Base-by-base conservation (phyloP, 2,329 filamentous ascomycete genomes). In the Botrytis fabae region DNA sequence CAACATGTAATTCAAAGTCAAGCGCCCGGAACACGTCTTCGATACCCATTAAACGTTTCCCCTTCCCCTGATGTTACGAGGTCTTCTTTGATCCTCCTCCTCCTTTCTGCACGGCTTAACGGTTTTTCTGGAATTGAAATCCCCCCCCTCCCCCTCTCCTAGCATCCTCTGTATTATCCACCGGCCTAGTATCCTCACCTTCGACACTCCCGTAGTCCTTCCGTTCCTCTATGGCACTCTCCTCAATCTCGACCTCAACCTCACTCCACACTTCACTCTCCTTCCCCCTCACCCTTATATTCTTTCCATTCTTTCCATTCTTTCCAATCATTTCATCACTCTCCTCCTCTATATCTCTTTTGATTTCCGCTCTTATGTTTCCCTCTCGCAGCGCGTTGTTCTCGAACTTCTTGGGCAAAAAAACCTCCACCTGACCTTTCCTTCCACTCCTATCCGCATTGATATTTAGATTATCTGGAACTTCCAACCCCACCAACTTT, bases 21-120 rank as follows among this genome's bases (percentile, higher is more conserved):
- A 40, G 25, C 46, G 1, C 32, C 46, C 7, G 64, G 64, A 61
- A 89, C 81, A 66, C 88, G 82, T 64, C 88, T 84, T 77, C 88
- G 87, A 77, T 89, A 89, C 74, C 86, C 38, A 84, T 82, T 76
- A 57, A 77, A 76, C 10, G 61, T 22, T 82, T 86, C 79, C 82
- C 81, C 78, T 84, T 85, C 79, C 80, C 81, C 74, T 28, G 75
- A 76, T 25, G 75, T 75, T 51, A 80, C 57, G 28, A 90, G 85
- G 77, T 90, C 88, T 75, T 88, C 85, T 78, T 88, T 89, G 78
- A 90, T 91, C 76, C 85, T 82, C 79, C 83, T 83, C 77, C 89
- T 84, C 77, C 89, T 85, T 80, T 78, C 78, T 32, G 79, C 78
- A 70, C 74, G 70, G 74, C 78, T 80, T 40, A 51, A 14, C 10